A percentile compares a stretch with the other conserved stretches of the same genome.
Evolutionary conservation across 2,329 filamentous ascomycete species (phyloP).

Genomic region (Botryotinia convoluta): DNA sequence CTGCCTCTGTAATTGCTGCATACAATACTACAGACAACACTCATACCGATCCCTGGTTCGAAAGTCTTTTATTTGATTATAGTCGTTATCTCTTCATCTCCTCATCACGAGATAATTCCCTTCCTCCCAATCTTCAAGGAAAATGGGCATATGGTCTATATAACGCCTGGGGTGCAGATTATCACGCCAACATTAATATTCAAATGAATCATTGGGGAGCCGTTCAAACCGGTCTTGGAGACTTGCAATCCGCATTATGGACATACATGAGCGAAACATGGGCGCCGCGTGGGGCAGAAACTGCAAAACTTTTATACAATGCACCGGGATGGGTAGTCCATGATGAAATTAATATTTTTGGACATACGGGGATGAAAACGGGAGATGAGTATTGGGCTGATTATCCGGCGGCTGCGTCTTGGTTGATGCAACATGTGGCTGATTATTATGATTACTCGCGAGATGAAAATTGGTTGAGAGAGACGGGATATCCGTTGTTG

Average conservation of each 20-base stretch:
- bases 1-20: slow-evolving; percentile 38
- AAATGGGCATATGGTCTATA: slow-evolving; percentile 49
- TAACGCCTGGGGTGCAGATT: slow-evolving; percentile 53
- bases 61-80: slow-evolving; percentile 53
- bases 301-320: slow-evolving; percentile 52
- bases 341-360: slow-evolving; percentile 58
- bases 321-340: slow-evolving; percentile 55
- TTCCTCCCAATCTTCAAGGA: slow-evolving; percentile 57
- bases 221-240: slow-evolving; percentile 51
- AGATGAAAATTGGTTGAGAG: slow-evolving; percentile 46
- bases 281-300: slow-evolving; percentile 52
- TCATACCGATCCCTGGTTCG: slow-evolving; percentile 53
- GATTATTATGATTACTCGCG: slow-evolving; percentile 55
- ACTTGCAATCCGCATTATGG: slow-evolving; percentile 48
- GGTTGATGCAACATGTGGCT: slow-evolving; percentile 60
- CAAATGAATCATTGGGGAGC: slow-evolving; percentile 61
- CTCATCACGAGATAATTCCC: slow-evolving; percentile 49
- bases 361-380: slow-evolving; percentile 50
- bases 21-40: slow-evolving; percentile 39
- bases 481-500: slow-evolving; percentile 52
- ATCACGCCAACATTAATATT: slow-evolving; percentile 58
- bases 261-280: slow-evolving; percentile 53
- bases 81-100: slow-evolving; percentile 54
- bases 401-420: slow-evolving; percentile 50
- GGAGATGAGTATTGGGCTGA: slow-evolving; percentile 44